Evolutionary conservation across 163 green algal species (phyloP).

Genomic region (Chlorella variabilis): DNA sequence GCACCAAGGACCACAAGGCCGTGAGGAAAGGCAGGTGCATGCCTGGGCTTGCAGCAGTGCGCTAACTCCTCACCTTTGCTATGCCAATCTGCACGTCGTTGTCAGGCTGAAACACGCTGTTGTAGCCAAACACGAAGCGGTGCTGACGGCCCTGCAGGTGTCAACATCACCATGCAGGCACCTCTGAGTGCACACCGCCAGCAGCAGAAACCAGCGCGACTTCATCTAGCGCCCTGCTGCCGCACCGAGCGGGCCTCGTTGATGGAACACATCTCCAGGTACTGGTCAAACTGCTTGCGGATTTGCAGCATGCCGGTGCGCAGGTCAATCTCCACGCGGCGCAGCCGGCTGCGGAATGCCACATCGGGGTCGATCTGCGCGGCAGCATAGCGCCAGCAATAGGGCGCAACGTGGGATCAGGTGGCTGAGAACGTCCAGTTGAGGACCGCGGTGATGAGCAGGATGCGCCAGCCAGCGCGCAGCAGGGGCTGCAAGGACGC

Average conservation of each 20-base stretch:
- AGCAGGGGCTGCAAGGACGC: not conserved
- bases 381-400: too few relatives aligned
- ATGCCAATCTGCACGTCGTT: constrained; percentile 23
- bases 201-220: too few relatives aligned
- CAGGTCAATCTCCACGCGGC: constrained; percentile 36
- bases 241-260: constrained; percentile 20
- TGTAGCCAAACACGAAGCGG: constrained; percentile 54
- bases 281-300: not conserved
- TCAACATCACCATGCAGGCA: too few relatives aligned
- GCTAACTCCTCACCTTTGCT: constrained; percentile 26
- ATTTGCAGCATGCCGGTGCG: constrained; percentile 7
- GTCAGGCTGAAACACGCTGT: constrained; percentile 13
- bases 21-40: not conserved
- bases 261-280: constrained; percentile 55
- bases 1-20: not conserved
- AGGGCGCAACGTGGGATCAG: too few relatives aligned
- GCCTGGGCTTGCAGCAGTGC: too few relatives aligned
- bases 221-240: too few relatives aligned
- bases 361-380: constrained; percentile 46
- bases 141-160: constrained; percentile 11
- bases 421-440: not conserved
- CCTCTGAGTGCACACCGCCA: too few relatives aligned
- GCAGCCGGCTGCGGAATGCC: constrained; percentile 46
- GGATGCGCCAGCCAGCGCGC: too few relatives aligned
- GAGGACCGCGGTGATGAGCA: too few relatives aligned